These are phyloP conservation scores for Ganoderma resinaceum DNA, from an alignment of 1,284 basidiomycete species.

Conservation along the genomic window DNA sequence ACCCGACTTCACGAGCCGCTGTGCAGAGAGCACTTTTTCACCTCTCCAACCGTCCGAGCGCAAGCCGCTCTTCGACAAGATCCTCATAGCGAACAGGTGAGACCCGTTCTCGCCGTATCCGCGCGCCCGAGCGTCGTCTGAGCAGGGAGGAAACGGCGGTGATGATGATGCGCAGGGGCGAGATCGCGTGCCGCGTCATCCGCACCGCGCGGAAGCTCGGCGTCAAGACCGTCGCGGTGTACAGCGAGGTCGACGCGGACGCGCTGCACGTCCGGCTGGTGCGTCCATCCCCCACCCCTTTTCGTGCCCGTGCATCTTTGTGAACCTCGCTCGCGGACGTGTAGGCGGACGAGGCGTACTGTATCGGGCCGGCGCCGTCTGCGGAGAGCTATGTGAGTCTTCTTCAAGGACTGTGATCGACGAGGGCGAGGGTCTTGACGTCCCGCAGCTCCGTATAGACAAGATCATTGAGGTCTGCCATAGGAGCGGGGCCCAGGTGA, in stretches of 20 bases:
- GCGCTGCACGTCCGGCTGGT: constrained; percentile 83
- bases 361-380: constrained; percentile 90
- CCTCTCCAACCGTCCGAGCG: constrained; percentile 10
- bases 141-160: too few species aligned
- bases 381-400: constrained; percentile 85
- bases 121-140: neutral
- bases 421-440: too few species aligned
- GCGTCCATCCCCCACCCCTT: constrained; percentile 27
- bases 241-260: constrained; percentile 83
- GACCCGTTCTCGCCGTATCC: constrained; percentile 16
- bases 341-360: constrained; percentile 95
- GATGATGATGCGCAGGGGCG: constrained; percentile 76
- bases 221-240: constrained; percentile 90
- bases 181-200: constrained; percentile 94
- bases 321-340: neutral
- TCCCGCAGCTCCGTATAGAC: constrained; percentile 78
- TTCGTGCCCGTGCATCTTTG: too few species aligned
- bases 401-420: too few species aligned
- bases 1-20: neutral
- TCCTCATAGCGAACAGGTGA: constrained; percentile 85
- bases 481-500: constrained; percentile 83
- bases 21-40: constrained; percentile 17
- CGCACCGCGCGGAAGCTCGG: constrained; percentile 89
- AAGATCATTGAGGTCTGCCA: constrained; percentile 87
- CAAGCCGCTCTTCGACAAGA: constrained; percentile 79